Evolutionary conservation across 352 stramenopile species (phyloP).

Genomic region (Pythium volutum): DNA sequence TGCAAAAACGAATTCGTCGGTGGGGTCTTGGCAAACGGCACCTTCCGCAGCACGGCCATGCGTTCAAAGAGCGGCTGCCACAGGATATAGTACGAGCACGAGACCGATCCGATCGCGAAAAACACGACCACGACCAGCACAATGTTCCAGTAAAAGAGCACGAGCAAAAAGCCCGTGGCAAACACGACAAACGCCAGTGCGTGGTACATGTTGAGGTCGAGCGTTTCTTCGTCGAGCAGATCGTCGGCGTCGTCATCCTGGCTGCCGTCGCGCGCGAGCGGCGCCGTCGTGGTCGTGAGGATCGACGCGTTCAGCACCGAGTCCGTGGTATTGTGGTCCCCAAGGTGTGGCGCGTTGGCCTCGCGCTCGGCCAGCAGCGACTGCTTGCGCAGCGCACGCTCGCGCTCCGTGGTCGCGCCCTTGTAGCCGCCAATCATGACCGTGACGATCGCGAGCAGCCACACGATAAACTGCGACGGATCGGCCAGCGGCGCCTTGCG

Average conservation of each 20-base stretch:
- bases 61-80: conserved; percentile 56
- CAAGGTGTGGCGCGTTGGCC: not conserved
- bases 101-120: conserved; percentile 60
- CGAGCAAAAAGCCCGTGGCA: conserved; percentile 84
- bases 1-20: conserved; percentile 30
- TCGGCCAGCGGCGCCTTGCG: conserved; percentile 56
- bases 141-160: conserved; percentile 89
- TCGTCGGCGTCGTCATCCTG: conserved; percentile 63
- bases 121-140: conserved; percentile 75
- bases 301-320: conserved; percentile 39
- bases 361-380: conserved; percentile 16
- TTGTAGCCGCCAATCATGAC: conserved; percentile 77
- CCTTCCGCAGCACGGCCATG: conserved; percentile 31
- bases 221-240: conserved; percentile 69
- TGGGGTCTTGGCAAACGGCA: conserved; percentile 29
- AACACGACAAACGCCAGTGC: conserved; percentile 90
- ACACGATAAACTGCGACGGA: conserved; percentile 69
- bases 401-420: conserved; percentile 58
- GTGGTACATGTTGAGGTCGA: conserved; percentile 89
- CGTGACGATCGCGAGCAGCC: conserved; percentile 68
- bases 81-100: conserved; percentile 49
- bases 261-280: conserved; percentile 38
- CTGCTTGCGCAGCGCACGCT: conserved; percentile 44
- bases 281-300: conserved; percentile 7
- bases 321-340: conserved; percentile 36